Percentiles rank a stretch among this genome's conserved stretches.
phyloP scores from a whole-genome alignment of 1,284 basidiomycete species.

The Microbotryum intermedium region DNA sequence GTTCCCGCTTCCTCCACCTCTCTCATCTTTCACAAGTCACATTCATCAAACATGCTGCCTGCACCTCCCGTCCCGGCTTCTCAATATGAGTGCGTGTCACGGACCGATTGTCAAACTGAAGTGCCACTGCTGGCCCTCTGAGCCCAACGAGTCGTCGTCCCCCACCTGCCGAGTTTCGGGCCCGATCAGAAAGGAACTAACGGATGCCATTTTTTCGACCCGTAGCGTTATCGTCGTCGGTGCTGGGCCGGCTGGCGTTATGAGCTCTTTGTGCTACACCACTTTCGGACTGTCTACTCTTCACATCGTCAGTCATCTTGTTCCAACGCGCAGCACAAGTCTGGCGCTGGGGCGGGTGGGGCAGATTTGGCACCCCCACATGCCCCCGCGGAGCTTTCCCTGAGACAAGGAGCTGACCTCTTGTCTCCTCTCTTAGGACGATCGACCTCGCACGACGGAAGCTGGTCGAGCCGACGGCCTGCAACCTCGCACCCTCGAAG shows the following conservation, averaged over 20 bases:
- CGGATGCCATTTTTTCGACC: neutral
- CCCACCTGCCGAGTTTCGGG: neutral
- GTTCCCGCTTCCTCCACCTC: too few relatives aligned
- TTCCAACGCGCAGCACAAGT: too few relatives aligned
- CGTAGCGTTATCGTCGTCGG: constrained; percentile 25
- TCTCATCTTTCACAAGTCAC: too few relatives aligned
- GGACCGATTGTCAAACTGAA: too few relatives aligned
- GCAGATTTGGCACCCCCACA: too few relatives aligned
- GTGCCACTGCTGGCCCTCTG: too few relatives aligned
- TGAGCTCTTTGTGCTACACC: constrained; percentile 27
- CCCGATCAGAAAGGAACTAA: neutral
- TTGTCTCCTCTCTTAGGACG: constrained; percentile 21
- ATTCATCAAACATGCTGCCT: too few relatives aligned
- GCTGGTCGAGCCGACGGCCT: constrained; percentile 42
- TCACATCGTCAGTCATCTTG: constrained; percentile 23
- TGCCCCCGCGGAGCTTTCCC: too few relatives aligned
- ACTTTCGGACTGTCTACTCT: constrained; percentile 31
- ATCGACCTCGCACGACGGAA: constrained; percentile 40
- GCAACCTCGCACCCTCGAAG: constrained; percentile 38
- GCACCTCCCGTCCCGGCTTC: neutral
- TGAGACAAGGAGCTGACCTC: too few relatives aligned
- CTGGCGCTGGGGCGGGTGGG: too few relatives aligned
- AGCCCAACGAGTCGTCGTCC: too few relatives aligned
- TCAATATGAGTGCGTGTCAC: neutral
- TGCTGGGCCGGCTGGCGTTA: constrained; percentile 27